These are phyloP conservation scores for Candida ovalis DNA, from an alignment of 805 yeast species.

Conservation along the genomic window DNA sequence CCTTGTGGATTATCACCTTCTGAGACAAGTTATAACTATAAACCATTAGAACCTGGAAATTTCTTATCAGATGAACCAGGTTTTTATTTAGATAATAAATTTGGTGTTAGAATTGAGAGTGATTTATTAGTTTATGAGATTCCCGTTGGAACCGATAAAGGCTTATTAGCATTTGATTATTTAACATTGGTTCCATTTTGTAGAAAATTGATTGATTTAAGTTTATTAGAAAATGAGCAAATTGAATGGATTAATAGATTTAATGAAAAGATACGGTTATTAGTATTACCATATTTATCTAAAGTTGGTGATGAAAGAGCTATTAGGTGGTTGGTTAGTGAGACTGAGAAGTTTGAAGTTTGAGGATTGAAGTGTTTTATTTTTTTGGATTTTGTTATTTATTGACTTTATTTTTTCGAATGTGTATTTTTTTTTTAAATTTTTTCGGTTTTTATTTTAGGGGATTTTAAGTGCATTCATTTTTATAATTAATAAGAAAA, in stretches of 20 bases:
- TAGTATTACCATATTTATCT: constrained; percentile 46
- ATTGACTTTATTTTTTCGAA: neutral
- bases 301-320: constrained; percentile 56
- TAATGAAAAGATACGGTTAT: constrained; percentile 54
- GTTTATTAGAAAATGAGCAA: constrained; percentile 58
- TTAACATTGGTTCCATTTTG: constrained; percentile 85
- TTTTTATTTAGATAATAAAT: constrained; percentile 82
- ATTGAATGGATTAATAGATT: constrained; percentile 64
- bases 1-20: constrained; percentile 74
- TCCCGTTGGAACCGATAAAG: constrained; percentile 40
- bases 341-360: constrained; percentile 41
- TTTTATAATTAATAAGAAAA: no score
- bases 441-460: no score
- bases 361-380: neutral
- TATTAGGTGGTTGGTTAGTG: constrained; percentile 66
- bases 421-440: neutral
- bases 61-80: constrained; percentile 94
- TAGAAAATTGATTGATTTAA: constrained; percentile 60
- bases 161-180: constrained; percentile 71
- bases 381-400: neutral
- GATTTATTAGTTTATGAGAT: constrained; percentile 51
- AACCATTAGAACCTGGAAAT: constrained; percentile 62
- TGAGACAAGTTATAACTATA: constrained; percentile 33
- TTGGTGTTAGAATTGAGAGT: constrained; percentile 87
- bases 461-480: no score